Evolutionary conservation across 202 grass and related monocot species (phyloP).

Genomic region (Thinopyrum obtusiflorum): DNA sequence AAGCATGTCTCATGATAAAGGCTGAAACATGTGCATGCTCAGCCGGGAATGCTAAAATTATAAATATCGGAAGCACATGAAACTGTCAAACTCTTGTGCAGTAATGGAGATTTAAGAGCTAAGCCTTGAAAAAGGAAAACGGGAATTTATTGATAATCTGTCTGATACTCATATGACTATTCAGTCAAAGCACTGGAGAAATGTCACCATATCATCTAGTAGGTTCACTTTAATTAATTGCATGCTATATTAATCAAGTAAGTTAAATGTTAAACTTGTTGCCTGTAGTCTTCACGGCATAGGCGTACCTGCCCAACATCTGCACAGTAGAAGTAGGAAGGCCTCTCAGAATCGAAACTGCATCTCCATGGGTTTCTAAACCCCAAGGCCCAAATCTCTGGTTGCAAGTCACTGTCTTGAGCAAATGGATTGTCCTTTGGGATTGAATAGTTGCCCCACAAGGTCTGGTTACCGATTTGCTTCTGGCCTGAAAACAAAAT

Average conservation of each 20-base stretch:
- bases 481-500: slow-evolving; percentile 52
- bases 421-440: slow-evolving; percentile 85
- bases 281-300: slow-evolving; percentile 3
- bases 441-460: slow-evolving; percentile 86
- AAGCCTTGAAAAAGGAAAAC: neutral
- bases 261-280: neutral
- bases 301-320: slow-evolving; percentile 72
- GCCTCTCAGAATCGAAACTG: slow-evolving; percentile 63
- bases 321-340: slow-evolving; percentile 76
- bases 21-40: neutral
- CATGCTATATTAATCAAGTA: neutral
- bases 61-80: neutral
- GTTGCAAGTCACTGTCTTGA: slow-evolving; percentile 51
- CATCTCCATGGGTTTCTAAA: slow-evolving; percentile 70
- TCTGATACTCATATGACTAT: neutral
- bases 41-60: neutral
- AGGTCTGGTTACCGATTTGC: slow-evolving; percentile 52
- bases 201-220: neutral
- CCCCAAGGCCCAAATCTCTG: slow-evolving; percentile 65
- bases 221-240: neutral
- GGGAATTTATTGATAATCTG: neutral
- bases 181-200: neutral
- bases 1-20: neutral
- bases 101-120: neutral
- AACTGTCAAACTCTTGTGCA: neutral